A percentile compares a stretch with the other conserved stretches of the same genome.
phyloP scores from a whole-genome alignment of 1,284 basidiomycete species.

The Pterula multifida region DNA sequence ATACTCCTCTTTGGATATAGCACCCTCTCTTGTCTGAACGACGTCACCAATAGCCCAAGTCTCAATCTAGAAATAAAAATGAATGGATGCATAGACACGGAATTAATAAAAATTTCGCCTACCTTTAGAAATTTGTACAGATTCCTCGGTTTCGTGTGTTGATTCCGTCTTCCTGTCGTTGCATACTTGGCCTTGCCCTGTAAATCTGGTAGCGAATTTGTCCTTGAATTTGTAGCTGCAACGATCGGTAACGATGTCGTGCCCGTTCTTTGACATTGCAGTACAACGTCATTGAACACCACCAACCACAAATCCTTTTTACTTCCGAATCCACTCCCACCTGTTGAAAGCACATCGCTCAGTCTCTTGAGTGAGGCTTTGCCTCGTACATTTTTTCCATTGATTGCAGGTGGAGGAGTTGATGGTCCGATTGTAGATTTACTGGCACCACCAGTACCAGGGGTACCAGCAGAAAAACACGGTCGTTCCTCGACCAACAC shows the following conservation, averaged over 20 bases:
- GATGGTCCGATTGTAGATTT: constrained; percentile 18
- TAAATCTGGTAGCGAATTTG: constrained; percentile 65
- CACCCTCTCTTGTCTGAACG: constrained; percentile 56
- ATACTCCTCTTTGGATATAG: constrained; percentile 79
- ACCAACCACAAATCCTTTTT: constrained; percentile 91
- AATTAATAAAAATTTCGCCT: constrained; percentile 12
- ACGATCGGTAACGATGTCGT: constrained; percentile 81
- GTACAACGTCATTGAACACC: constrained; percentile 88
- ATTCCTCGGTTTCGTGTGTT: constrained; percentile 75
- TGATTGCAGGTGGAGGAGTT: constrained; percentile 40
- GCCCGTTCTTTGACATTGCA: constrained; percentile 85
- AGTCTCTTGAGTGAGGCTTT: constrained; percentile 78
- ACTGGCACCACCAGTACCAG: constrained; percentile 16
- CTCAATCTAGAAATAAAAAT: constrained; percentile 48
- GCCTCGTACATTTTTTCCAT: constrained; percentile 49
- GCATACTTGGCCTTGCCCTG: constrained; percentile 74
- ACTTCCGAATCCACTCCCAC: constrained; percentile 40
- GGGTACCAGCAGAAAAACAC: constrained; percentile 23
- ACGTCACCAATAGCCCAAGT: constrained; percentile 79
- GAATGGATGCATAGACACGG: constrained; percentile 6
- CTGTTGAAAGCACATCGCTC: constrained; percentile 61
- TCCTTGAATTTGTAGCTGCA: constrained; percentile 54
- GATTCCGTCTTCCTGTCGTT: constrained; percentile 59
- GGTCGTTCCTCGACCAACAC: constrained; percentile 78
- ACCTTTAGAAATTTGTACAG: constrained; percentile 84